Conservation (phyloP, 2,329 filamentous ascomycete species). For the Fusarium penzigii region DNA sequence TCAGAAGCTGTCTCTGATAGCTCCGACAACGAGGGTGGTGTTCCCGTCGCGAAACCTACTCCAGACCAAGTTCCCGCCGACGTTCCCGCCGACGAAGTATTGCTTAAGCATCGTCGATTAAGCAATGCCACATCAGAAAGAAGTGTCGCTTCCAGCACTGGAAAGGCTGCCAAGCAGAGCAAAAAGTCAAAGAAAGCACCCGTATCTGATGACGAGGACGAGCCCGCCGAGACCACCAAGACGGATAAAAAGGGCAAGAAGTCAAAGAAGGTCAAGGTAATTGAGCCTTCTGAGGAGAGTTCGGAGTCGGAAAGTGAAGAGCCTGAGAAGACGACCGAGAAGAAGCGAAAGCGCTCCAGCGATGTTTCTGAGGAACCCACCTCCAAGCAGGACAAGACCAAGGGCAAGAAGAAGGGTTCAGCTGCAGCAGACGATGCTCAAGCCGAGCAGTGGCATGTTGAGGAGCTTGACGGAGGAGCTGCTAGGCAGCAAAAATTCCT, state of each 20-base stretch:
- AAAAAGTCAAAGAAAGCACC: conserved; percentile 6
- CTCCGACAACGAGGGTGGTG: conserved; percentile 27
- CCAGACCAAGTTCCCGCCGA: conserved; percentile 21
- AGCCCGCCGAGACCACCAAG: conserved; percentile 13
- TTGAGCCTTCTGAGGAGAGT: conserved; percentile 11
- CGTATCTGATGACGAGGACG: conserved; percentile 7
- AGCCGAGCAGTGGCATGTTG: conserved; percentile 54
- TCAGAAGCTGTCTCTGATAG: conserved; percentile 20
- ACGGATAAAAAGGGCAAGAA: conserved; percentile 31
- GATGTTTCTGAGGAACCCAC: conserved; percentile 26
- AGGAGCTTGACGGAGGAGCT: conserved; percentile 50
- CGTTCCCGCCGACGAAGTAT: conserved; percentile 32
- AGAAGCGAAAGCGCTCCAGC: conserved; percentile 36
- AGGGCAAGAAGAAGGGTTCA: conserved; percentile 17
- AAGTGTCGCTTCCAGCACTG: conserved; percentile 20
- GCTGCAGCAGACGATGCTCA: conserved; percentile 7
- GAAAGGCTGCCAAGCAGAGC: conserved; percentile 16
- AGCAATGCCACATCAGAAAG: conserved; percentile 31
- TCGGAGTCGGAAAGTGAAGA: conserved; percentile 8
- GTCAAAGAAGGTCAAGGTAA: conserved; percentile 15
- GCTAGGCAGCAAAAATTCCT: conserved; percentile 58
- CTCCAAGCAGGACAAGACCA: conserved; percentile 27
- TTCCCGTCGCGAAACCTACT: conserved; percentile 17
- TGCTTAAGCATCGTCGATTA: conserved; percentile 34
- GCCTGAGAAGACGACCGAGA: conserved; percentile 36